A percentile compares a stretch with the other conserved stretches of the same genome.
These are phyloP conservation scores for Penicillium odoratum DNA, from an alignment of 495 filamentous ascomycete genomes.

Conservation along the genomic window DNA sequence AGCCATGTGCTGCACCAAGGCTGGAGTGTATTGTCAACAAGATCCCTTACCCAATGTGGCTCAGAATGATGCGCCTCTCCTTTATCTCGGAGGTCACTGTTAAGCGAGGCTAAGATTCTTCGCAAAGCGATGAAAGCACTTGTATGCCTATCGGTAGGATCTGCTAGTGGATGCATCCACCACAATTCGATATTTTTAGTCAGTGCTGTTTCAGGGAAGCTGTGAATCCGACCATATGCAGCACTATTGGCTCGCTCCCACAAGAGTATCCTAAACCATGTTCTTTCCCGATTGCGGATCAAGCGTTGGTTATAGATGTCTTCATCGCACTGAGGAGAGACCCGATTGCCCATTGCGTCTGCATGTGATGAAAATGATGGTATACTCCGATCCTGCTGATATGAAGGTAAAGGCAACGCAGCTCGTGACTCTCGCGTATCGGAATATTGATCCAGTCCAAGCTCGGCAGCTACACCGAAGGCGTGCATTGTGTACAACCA, in stretches of 20 bases:
- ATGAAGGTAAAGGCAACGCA: not conserved
- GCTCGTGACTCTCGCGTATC: not conserved
- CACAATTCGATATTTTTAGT: constrained; percentile 23
- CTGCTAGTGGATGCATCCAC: constrained; percentile 28
- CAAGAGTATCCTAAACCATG: constrained; percentile 29
- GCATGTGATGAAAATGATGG: not conserved
- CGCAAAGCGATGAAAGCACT: constrained; percentile 28
- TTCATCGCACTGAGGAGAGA: not conserved
- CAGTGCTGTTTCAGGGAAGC: constrained; percentile 28
- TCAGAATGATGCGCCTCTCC: constrained; percentile 3
- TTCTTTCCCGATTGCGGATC: constrained; percentile 26
- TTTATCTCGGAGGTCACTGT: constrained; percentile 14
- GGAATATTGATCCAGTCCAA: constrained; percentile 24
- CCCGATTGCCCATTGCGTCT: not conserved
- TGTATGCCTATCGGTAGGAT: constrained; percentile 28
- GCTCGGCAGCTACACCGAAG: constrained; percentile 25
- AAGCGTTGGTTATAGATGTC: constrained; percentile 14
- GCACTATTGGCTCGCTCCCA: constrained; percentile 35
- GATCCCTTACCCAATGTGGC: constrained; percentile 26
- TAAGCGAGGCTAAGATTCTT: constrained; percentile 15
- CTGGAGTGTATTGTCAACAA: constrained; percentile 20
- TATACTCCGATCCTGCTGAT: not conserved
- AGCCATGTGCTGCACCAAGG: constrained; percentile 26
- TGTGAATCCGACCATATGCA: constrained; percentile 22
- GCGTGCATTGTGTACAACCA: constrained; percentile 34